Conservation (phyloP, 176 grass and related monocot species). For the Phragmites australis region DNA sequence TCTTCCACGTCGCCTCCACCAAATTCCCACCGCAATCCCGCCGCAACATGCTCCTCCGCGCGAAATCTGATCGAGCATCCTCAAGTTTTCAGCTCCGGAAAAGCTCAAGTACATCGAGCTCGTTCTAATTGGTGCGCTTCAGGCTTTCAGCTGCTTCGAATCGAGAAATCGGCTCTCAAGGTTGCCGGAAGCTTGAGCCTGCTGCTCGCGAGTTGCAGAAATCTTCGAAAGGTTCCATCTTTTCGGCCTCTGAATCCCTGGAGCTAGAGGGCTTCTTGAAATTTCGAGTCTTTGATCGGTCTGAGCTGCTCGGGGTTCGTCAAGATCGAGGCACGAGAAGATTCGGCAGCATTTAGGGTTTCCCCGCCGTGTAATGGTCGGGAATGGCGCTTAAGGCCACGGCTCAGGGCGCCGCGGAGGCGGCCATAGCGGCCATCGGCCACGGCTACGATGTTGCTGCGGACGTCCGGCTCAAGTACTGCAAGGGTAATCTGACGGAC, state of each 20-base stretch:
- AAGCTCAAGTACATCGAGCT: neutral
- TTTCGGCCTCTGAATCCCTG: neutral
- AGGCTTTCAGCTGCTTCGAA: neutral
- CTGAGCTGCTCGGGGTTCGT: slow-evolving; percentile 1
- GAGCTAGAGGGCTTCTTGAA: neutral
- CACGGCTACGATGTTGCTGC: slow-evolving; percentile 76
- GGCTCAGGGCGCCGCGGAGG: slow-evolving; percentile 50
- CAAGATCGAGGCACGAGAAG: neutral
- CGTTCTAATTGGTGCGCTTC: neutral
- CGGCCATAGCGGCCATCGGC: slow-evolving; percentile 71
- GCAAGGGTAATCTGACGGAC: slow-evolving; percentile 58
- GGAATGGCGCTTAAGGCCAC: slow-evolving; percentile 66
- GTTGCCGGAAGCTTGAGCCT: neutral
- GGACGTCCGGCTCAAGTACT: slow-evolving; percentile 85
- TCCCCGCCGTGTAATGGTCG: slow-evolving; percentile 13
- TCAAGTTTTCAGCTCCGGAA: neutral
- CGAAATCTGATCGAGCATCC: slow-evolving; percentile 2
- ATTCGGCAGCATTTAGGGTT: neutral
- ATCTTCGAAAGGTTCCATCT: neutral
- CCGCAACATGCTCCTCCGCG: slow-evolving; percentile 15
- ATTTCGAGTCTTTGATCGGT: neutral
- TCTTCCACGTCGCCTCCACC: neutral
- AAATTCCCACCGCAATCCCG: slow-evolving; percentile 6
- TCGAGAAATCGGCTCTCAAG: neutral
- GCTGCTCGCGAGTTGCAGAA: neutral